Base-by-base conservation (phyloP, 2,329 filamentous ascomycete genomes). In the Diaporthe caulivora region DNA sequence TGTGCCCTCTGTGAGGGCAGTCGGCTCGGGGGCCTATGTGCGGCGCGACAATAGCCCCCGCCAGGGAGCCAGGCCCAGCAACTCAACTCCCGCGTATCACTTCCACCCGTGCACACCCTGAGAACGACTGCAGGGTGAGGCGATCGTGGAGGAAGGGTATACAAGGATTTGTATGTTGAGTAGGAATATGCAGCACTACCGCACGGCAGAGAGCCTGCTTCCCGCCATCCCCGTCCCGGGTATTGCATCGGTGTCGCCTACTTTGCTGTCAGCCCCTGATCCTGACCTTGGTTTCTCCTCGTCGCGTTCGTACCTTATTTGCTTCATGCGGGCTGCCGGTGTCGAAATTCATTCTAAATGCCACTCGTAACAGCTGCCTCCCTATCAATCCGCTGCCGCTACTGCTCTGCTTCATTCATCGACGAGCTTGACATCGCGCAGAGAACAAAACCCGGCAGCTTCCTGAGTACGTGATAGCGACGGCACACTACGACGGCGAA, bases 141-240 rank as follows among this genome's bases (percentile, higher is more conserved):
- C 21, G 40, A 60, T 71, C 55, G 55, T 62, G 68, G 58, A 24
- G 68, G 58, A 18, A 44, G 55, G 29, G 44, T 34, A 40, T 51
- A 26, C 34, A 24, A 62, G 55, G 55, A 21, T 62, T 34, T 21
- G 34, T 18, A 44, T 10, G 18, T 51, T 29, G 55, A 42, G 26
- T 44, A 11, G 55, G 54, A 51, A 29, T 26, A 53, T 53, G 54
- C 44, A 57, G 37, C 44, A 62, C 55, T 62, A 58, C 57, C 69
- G 55, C 58, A 60, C 44, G 69, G 55, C 44, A 64, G n/a, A 54
- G 34, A 31, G 53, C 68, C 40, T 71, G 49, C 55, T 62, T 71
- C 69, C 69, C 69, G 69, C 69, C 69, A 71, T 54, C 69, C 69
- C 69, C 31, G 69, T 71, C 69, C 69, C 49, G 69, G 69, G 47